Evolutionary conservation across 257 asterid species (phyloP).

Genomic region (Scutellaria minor): DNA sequence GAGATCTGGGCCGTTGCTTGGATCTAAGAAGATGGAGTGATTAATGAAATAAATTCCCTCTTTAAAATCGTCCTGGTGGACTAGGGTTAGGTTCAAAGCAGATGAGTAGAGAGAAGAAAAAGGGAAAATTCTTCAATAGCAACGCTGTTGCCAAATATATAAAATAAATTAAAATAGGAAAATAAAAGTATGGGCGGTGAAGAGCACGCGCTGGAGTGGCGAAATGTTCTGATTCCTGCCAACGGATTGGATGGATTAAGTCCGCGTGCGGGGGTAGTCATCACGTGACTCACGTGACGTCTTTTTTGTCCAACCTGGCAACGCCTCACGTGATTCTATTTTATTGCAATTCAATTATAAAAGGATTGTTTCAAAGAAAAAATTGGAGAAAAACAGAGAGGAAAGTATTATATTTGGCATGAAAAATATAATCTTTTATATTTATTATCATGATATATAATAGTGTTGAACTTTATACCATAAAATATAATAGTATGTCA

Average conservation of each 20-base stretch:
- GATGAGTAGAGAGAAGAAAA: slow-evolving; percentile 36
- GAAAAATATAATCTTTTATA: too few species aligned
- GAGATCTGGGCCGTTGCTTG: slow-evolving; percentile 36
- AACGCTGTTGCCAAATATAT: slow-evolving; percentile 21
- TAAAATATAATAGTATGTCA: too few species aligned
- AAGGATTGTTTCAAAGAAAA: too few species aligned
- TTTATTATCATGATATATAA: too few species aligned
- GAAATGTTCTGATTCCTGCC: slow-evolving; percentile 29
- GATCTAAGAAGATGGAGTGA: slow-evolving; percentile 37
- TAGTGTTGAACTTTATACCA: too few species aligned
- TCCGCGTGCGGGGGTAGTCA: slow-evolving; percentile 35
- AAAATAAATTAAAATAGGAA: too few species aligned
- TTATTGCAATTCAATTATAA: too few species aligned
- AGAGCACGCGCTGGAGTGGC: slow-evolving; percentile 42
- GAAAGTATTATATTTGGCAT: too few species aligned
- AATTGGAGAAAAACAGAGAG: too few species aligned
- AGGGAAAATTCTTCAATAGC: neutral
- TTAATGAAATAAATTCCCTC: slow-evolving; percentile 30
- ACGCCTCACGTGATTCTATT: slow-evolving; percentile 33
- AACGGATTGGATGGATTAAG: slow-evolving; percentile 25
- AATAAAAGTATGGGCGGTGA: slow-evolving; percentile 18
- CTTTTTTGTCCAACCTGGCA: slow-evolving; percentile 32
- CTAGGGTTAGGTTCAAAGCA: slow-evolving; percentile 47
- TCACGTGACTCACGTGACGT: slow-evolving; percentile 43
- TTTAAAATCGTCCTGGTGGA: slow-evolving; percentile 28